Evolutionary conservation across 495 filamentous ascomycete species (phyloP), one percentile per base, ranked within the genome.

Genomic region (Penicillium goetzii): DNA sequence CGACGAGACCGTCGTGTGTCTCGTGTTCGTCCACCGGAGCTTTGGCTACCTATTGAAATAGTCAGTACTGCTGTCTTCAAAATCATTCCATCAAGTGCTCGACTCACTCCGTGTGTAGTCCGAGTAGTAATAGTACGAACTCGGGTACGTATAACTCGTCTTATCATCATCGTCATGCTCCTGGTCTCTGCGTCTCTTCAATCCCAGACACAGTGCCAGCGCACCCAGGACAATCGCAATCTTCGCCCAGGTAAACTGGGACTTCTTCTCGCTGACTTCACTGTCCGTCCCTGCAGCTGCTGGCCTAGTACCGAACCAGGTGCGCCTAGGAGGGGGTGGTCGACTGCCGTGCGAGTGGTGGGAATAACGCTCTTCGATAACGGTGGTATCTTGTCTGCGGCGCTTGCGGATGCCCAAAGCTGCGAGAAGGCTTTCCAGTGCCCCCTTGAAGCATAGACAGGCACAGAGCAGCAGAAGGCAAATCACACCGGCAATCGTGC

Each of bases 391-490:
- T 58, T 72, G 78, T 68, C 72, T 76, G 54, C 80, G 73, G 69
- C 79, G 75, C 57, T 71, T 72, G 57, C 86, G 80, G 28, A 87
- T 65, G 30, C 91, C 92, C 56, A 96, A 82, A 56, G 90, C 77
- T 34, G 85, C 89, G 56, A 91, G 75, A 26, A 92, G 58, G 17
- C 78, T 83, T 59, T 89, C 84, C 73, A 90, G 82, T 21, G 87
- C 74, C 10, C 87, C 87, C 62, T 84, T 85, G 62, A 88, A 84
- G 67, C 92, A 89, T 76, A 87, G 85, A 80, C 85, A 93, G 72
- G 87, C 84, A 75, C 90, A 92, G 56, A 96, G 66, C 4, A 94
- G 83, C 12, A 91, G 70, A 17, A 96, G 80, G 2, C 96, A 74
- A 53, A 88, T 72, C 25, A 92, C 81, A 68, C 89, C 93, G n/a